Evolutionary conservation across 768 basidiomycete genomes (phyloP).

Genomic region (Collybiopsis confluens): DNA sequence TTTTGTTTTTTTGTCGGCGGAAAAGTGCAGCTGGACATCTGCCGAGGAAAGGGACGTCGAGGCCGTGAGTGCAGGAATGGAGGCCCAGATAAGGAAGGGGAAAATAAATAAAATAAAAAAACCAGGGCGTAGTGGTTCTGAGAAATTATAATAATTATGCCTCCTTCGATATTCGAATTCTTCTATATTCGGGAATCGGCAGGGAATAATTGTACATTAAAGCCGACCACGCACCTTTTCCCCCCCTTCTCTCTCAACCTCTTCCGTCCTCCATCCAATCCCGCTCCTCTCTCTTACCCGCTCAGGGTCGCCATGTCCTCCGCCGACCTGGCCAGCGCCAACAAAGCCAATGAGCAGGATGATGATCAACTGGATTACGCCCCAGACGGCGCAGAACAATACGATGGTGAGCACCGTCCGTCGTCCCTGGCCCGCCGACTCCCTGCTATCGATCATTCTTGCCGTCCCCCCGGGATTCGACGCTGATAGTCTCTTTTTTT

Average conservation of each 20-base stretch:
- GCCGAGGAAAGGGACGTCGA: background rate
- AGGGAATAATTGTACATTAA: constrained; percentile 72
- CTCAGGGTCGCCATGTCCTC: constrained; percentile 36
- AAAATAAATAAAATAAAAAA: too few species aligned
- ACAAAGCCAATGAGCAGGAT: constrained; percentile 28
- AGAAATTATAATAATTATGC: constrained; percentile 56
- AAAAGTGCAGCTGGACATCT: too few species aligned
- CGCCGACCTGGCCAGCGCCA: constrained; percentile 26
- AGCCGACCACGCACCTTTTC: constrained; percentile 61
- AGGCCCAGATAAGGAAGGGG: too few species aligned
- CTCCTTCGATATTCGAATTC: constrained; percentile 43
- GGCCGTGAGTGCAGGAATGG: constrained; percentile 4
- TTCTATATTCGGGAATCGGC: constrained; percentile 73
- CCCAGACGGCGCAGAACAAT: constrained; percentile 24
- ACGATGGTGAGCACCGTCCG: constrained; percentile 20
- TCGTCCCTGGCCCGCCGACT: constrained; percentile 12
- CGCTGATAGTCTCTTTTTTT: constrained; percentile 16
- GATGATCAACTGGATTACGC: constrained; percentile 38
- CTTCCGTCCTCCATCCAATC: constrained; percentile 7
- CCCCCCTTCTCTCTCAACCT: constrained; percentile 38
- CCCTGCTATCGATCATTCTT: constrained; percentile 15
- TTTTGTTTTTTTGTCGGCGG: too few species aligned
- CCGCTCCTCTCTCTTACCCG: constrained; percentile 27
- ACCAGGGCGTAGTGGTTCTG: too few species aligned
- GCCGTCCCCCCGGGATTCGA: constrained; percentile 14